Conservation (phyloP, 2,329 filamentous ascomycete species). For the Alternaria rosae region DNA sequence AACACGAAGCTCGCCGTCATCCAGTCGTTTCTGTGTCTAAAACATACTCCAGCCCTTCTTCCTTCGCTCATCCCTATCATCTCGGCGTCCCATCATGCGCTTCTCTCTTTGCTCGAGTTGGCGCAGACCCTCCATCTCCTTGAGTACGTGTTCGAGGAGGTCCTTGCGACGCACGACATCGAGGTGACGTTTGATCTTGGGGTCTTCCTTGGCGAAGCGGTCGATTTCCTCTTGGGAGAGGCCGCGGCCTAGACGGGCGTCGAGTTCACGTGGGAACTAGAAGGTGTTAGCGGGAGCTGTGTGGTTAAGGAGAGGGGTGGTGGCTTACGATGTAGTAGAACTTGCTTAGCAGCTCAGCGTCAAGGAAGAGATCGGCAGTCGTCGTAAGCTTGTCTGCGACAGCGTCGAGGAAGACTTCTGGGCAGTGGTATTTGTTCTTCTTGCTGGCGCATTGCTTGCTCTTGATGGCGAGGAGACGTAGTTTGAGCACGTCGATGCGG, state of each 20-base stretch:
- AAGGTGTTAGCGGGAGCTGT: not conserved
- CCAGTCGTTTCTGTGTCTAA: constrained; percentile 13
- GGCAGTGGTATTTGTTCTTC: constrained; percentile 95
- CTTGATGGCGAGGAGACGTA: constrained; percentile 86
- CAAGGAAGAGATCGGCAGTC: constrained; percentile 95
- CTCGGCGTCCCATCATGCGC: constrained; percentile 48
- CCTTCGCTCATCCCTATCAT: constrained; percentile 32
- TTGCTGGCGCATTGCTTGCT: constrained; percentile 85
- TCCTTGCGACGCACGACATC: constrained; percentile 94
- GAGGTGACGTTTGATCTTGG: constrained; percentile 85
- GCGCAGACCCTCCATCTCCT: constrained; percentile 92
- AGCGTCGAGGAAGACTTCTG: constrained; percentile 96
- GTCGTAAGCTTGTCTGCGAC: constrained; percentile 94
- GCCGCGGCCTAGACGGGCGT: constrained; percentile 82
- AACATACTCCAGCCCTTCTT: constrained; percentile 46
- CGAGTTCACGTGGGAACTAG: constrained; percentile 86
- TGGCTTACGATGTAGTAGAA: constrained; percentile 82
- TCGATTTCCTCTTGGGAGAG: constrained; percentile 83
- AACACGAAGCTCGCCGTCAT: not conserved
- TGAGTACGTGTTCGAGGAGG: constrained; percentile 86
- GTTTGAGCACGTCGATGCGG: constrained; percentile 85
- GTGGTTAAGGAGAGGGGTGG: not conserved
- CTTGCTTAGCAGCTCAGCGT: constrained; percentile 94
- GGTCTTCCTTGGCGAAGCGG: constrained; percentile 89
- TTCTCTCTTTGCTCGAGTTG: constrained; percentile 81